Percentiles rank a stretch among this genome's conserved stretches.
Evolutionary conservation across 345 rosid genomes (phyloP).

Genomic region (Melaleuca quinquenervia): DNA sequence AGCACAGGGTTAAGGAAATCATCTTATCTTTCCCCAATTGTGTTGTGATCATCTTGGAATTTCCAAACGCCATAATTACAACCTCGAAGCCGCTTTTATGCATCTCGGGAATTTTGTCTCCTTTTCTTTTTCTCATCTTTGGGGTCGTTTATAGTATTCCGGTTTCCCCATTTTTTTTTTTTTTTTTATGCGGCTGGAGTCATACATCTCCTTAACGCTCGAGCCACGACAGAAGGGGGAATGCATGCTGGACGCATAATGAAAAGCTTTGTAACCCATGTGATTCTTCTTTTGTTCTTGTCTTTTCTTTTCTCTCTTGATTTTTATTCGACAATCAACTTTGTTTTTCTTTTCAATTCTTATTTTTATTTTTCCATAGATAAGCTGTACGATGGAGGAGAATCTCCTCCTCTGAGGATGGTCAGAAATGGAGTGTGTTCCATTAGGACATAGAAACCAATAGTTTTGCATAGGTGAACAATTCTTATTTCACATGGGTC

Average conservation of each 20-base stretch:
- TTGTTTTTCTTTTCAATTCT: background rate
- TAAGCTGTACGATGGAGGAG: background rate
- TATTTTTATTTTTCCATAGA: no score
- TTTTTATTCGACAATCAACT: background rate
- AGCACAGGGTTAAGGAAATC: no score
- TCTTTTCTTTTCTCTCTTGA: fast-evolving
- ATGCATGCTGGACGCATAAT: background rate
- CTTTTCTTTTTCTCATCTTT: no score
- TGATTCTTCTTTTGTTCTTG: background rate
- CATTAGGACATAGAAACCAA: background rate
- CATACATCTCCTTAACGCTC: background rate
- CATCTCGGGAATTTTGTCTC: no score
- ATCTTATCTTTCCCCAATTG: no score
- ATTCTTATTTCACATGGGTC: background rate
- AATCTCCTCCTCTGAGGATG: background rate
- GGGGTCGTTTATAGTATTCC: no score
- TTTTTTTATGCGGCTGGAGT: no score
- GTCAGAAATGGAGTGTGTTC: background rate
- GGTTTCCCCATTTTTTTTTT: no score
- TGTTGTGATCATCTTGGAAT: no score
- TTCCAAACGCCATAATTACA: no score
- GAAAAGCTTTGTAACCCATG: background rate
- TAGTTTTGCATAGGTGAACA: background rate
- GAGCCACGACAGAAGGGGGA: background rate
- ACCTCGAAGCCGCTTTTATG: no score